Evolutionary conservation across 495 filamentous ascomycete genomes (phyloP).

Genomic region (Rhizodiscina lignyota): DNA sequence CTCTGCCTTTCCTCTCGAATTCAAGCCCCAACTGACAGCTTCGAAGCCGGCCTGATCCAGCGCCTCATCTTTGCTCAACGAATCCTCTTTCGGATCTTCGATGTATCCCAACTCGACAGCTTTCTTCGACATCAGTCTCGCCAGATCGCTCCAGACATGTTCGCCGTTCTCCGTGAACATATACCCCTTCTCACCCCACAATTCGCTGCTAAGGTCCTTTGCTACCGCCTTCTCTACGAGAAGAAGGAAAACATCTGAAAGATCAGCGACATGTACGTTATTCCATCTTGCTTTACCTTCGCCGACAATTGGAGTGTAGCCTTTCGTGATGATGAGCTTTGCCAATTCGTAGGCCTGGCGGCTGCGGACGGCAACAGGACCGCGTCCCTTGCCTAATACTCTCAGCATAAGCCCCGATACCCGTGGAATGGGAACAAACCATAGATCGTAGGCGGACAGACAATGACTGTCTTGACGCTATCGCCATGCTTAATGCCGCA

Average conservation of each 20-base stretch:
- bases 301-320: slow-evolving; percentile 44
- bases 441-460: slow-evolving; percentile 68
- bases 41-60: slow-evolving; percentile 9
- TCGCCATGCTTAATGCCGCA: slow-evolving; percentile 24
- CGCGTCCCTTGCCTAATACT: slow-evolving; percentile 50
- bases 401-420: too few species aligned
- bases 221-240: slow-evolving; percentile 53
- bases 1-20: slow-evolving; percentile 38
- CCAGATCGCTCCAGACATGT: slow-evolving; percentile 54
- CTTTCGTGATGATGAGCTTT: slow-evolving; percentile 37
- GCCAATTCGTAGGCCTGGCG: slow-evolving; percentile 45
- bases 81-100: slow-evolving; percentile 33
- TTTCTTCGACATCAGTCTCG: slow-evolving; percentile 39
- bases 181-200: slow-evolving; percentile 57
- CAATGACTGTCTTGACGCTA: slow-evolving; percentile 48
- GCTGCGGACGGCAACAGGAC: slow-evolving; percentile 50
- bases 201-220: slow-evolving; percentile 37
- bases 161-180: slow-evolving; percentile 56
- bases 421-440: too few species aligned
- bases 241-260: slow-evolving; percentile 44
- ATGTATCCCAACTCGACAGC: slow-evolving; percentile 49
- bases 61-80: slow-evolving; percentile 14
- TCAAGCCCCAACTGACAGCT: slow-evolving; percentile 30
- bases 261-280: slow-evolving; percentile 56
- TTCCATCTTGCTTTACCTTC: slow-evolving; percentile 55